Base-by-base conservation (phyloP, 371 early-diverging fungal genomes). In the Batrachochytrium dendrobatidis region DNA sequence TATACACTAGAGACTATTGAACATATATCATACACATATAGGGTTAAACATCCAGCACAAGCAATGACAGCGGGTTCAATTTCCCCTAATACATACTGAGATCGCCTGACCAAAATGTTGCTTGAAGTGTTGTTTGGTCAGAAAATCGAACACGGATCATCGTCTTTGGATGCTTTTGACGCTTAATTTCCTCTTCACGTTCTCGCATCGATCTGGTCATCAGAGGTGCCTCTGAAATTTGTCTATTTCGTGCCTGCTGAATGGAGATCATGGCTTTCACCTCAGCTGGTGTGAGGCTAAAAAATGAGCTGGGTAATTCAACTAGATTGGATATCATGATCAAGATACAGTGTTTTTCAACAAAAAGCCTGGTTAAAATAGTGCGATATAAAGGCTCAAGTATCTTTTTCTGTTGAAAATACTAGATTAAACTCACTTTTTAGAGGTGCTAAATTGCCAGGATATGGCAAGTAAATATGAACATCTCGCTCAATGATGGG, bases 261-360 rank as follows among this genome's bases (percentile, higher is more conserved):
- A 22, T 10, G 34, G 68, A 64, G 24, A 81, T 34, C 31, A 78
- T 24, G 8, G 67, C 35, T 43, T 70, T 67, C 46, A 81, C 61
- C 52, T 85, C 85, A 26, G 66, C 60, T 6, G 67, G 30, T 2
- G 72, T 50, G 1, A 77, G 60, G 31, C 76, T 67, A 69, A 74
- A 86, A 61, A 84, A 86, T 45, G 82, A 76, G 46, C 80, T 81
- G 3, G 84, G 84, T 17, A 82, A 64, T 12, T 72, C 74, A 32
- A 80, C 71, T 65, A 57, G 20, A 25, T 0, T 7, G 20, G 7
- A 29, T 31, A n/a, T 8, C 25, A 44, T 1, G 34, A 34, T 50
- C 0, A 30, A 15, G 31, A 28, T 18, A 49, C 28, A 58, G 5
- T 58, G n/a, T 58, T 10, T 15, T 20, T 15, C 15, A 20, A 15